Percentiles rank a stretch among this genome's conserved stretches.
These are phyloP conservation scores for Cryptosporidium tyzzeri DNA, from an alignment of 169 alveolate genomes.

Conservation along the genomic window DNA sequence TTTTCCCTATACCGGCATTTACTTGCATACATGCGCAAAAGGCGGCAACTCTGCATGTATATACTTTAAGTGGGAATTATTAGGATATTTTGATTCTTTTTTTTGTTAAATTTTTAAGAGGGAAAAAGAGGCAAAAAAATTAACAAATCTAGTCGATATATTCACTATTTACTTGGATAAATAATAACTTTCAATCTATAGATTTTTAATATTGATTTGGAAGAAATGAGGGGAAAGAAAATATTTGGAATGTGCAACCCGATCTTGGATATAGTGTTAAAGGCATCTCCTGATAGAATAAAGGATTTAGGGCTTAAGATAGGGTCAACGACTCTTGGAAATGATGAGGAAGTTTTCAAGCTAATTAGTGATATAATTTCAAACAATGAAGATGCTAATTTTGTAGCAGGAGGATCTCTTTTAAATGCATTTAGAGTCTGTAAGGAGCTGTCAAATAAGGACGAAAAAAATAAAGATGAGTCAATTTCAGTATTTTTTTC, in stretches of 20 bases:
- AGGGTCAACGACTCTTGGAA: constrained; percentile 53
- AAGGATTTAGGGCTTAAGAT: constrained; percentile 26
- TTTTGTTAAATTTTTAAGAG: too few relatives aligned
- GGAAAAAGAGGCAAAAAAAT: background rate
- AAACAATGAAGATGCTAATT: constrained; percentile 40
- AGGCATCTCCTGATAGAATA: constrained; percentile 1
- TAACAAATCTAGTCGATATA: background rate
- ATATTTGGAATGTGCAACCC: constrained; percentile 71
- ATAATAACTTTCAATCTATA: background rate
- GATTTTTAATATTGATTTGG: background rate
- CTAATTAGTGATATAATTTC: constrained; percentile 19
- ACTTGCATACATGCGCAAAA: background rate
- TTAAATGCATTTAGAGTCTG: constrained; percentile 64
- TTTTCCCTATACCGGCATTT: background rate
- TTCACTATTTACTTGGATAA: background rate
- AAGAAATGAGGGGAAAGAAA: constrained; percentile 25
- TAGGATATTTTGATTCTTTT: background rate
- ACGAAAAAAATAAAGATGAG: constrained; percentile 13
- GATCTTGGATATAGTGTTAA: constrained; percentile 36
- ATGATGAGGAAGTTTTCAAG: constrained; percentile 58
- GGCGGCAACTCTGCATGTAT: background rate
- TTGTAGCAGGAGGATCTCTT: constrained; percentile 73
- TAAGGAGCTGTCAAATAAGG: constrained; percentile 30
- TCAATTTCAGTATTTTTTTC: constrained; percentile 36
- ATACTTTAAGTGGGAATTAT: background rate